Conservation (phyloP, 331 rosid genomes). For the Quercus tomentella region DNA sequence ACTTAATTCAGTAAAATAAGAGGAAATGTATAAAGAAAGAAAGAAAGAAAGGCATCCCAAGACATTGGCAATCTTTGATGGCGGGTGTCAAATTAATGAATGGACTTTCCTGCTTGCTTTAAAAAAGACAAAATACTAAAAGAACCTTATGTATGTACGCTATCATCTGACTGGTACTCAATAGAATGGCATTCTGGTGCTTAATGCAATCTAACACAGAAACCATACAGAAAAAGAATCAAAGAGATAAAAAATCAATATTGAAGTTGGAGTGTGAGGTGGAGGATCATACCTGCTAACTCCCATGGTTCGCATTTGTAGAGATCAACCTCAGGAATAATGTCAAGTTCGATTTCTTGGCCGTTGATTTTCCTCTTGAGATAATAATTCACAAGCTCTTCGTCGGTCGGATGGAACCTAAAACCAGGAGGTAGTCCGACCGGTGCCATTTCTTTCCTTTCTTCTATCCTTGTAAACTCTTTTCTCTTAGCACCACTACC, state of each 20-base stretch:
- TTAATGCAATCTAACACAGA: not conserved
- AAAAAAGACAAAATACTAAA: not conserved
- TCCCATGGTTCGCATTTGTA: slow-evolving; percentile 99
- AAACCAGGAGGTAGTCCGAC: slow-evolving; percentile 99
- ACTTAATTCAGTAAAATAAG: too few relatives aligned
- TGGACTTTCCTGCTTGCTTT: too few relatives aligned
- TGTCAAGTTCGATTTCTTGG: slow-evolving; percentile 95
- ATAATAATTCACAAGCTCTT: slow-evolving; percentile 93
- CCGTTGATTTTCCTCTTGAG: slow-evolving; percentile 88
- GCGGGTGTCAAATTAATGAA: too few relatives aligned
- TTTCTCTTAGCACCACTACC: slow-evolving; percentile 29
- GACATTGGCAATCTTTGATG: too few relatives aligned
- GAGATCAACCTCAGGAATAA: slow-evolving; percentile 98
- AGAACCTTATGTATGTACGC: too few relatives aligned
- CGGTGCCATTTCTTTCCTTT: slow-evolving; percentile 55
- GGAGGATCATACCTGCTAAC: slow-evolving; percentile 57
- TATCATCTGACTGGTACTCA: too few relatives aligned
- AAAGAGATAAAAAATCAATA: too few relatives aligned
- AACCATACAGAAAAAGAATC: not conserved
- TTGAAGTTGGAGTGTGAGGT: not conserved
- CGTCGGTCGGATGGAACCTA: slow-evolving; percentile 96
- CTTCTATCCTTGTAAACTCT: slow-evolving; percentile 11
- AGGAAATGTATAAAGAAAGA: too few relatives aligned
- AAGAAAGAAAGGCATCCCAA: too few relatives aligned
- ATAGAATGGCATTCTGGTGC: not conserved